Evolutionary conservation across 73 alveolate genomes (phyloP).

Genomic region (Tetrahymena borealis): DNA sequence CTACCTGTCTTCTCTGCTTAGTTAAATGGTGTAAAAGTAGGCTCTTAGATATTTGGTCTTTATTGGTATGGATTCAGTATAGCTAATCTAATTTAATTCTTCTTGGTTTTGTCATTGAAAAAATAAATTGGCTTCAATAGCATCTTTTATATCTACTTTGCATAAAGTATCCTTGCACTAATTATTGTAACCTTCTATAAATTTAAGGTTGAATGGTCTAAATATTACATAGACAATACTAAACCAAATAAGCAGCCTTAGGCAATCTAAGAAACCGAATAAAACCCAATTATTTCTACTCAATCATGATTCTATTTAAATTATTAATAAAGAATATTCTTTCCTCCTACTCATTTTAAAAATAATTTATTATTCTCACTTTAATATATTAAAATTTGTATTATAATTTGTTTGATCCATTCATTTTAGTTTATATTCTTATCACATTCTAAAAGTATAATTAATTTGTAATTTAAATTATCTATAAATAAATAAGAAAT

Average conservation of each 20-base stretch:
- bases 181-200: neutral
- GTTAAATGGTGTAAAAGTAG: neutral
- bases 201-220: neutral
- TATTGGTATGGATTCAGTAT: neutral
- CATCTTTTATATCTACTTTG: neutral
- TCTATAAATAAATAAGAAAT: too few relatives aligned
- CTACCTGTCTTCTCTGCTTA: neutral
- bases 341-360: too few relatives aligned
- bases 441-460: too few relatives aligned
- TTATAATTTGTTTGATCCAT: too few relatives aligned
- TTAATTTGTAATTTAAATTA: too few relatives aligned
- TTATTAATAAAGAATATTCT: too few relatives aligned
- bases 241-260: too few relatives aligned
- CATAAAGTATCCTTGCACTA: neutral
- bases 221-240: neutral
- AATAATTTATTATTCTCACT: too few relatives aligned
- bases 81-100: neutral
- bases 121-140: neutral
- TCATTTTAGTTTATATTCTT: too few relatives aligned
- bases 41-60: neutral
- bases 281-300: neutral
- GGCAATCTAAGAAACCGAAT: too few relatives aligned
- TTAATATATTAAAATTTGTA: too few relatives aligned
- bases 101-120: neutral
- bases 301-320: neutral